Base-by-base conservation (phyloP, 768 basidiomycete genomes). In the Phanerochaete sordida region DNA sequence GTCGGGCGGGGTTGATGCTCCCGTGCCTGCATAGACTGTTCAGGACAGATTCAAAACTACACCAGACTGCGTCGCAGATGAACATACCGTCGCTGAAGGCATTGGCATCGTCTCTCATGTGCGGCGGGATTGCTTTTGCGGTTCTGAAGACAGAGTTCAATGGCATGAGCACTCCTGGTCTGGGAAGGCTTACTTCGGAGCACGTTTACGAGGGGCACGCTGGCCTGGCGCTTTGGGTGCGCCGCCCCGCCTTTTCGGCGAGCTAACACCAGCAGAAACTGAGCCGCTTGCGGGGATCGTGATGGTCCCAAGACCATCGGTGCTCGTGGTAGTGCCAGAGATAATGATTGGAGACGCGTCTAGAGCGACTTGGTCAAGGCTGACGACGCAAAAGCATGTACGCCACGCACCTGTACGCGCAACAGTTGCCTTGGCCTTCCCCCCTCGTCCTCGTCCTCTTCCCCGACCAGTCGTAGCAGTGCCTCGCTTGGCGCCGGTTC, bases 1-100 rank as follows among this genome's bases (percentile, higher is more conserved):
- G 6, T 81, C 81, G 24, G 76, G 73, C 11, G 89, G 89, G 1
- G 89, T 90, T 2, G 89, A 90, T 1, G 88, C 85, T 2, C 87
- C 88, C 16, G 89, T 90, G 28, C 83, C 83, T 15, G 85, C 81
- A 67, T 84, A 84, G 44, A 81, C 88, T 83, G 63, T 39, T 57
- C 16, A 47, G 24, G n/a, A 46, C 27, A 33, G 9, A 27, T 31
- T 27, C n/a, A 9, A 7, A 56, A 4, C 3, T 13, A 7, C 5
- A 43, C 8, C 6, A 24, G 30, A 27, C 12, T 5, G 21, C 7
- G 47, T 26, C 5, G 19, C 19, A 48, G 33, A 19, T 28, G 31
- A n/a, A 35, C 72, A 63, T 63, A 87, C 88, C 81, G 82, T 90
- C 88, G 61, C 87, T 89, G 61, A 82, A 72, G 30, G 76, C 78